These are phyloP conservation scores for Phialophora verrucosa DNA, from an alignment of 2,329 filamentous ascomycete species.

Conservation along the genomic window DNA sequence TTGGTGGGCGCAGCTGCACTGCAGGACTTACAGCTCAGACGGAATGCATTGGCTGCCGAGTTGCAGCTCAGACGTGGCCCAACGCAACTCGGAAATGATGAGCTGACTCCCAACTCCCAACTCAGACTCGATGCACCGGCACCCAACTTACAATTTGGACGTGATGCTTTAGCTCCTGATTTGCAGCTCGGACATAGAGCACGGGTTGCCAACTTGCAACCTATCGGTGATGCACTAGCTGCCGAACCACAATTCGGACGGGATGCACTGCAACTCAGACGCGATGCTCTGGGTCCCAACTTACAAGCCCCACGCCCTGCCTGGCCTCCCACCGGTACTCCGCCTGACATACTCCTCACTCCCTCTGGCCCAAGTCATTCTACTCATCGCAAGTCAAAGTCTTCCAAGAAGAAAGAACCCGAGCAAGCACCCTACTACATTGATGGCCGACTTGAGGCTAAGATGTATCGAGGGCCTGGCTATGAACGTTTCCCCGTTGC, in stretches of 20 bases:
- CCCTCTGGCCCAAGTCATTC: background rate
- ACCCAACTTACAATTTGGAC: background rate
- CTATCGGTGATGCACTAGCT: too few species aligned
- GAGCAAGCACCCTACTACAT: slow-evolving; percentile 37
- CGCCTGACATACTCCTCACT: background rate
- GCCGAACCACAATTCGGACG: too few species aligned
- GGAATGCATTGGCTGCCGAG: too few species aligned
- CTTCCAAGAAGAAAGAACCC: slow-evolving; percentile 11
- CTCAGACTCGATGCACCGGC: background rate
- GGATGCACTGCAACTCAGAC: background rate
- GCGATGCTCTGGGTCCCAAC: background rate
- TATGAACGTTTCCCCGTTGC: slow-evolving; percentile 38
- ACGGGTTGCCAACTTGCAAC: background rate
- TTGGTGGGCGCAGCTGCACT: background rate
- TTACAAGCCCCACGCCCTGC: background rate
- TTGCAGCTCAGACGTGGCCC: too few species aligned
- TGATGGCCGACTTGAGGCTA: slow-evolving; percentile 29
- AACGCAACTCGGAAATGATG: too few species aligned
- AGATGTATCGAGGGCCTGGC: slow-evolving; percentile 39
- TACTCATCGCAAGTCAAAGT: background rate
- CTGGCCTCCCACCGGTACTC: background rate
- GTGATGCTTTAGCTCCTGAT: background rate
- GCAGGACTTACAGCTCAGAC: background rate
- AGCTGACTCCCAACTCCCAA: background rate
- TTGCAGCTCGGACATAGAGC: too few species aligned